Evolutionary conservation across 352 stramenopile species (phyloP).

Genomic region (Pythium pectinolyticum): DNA sequence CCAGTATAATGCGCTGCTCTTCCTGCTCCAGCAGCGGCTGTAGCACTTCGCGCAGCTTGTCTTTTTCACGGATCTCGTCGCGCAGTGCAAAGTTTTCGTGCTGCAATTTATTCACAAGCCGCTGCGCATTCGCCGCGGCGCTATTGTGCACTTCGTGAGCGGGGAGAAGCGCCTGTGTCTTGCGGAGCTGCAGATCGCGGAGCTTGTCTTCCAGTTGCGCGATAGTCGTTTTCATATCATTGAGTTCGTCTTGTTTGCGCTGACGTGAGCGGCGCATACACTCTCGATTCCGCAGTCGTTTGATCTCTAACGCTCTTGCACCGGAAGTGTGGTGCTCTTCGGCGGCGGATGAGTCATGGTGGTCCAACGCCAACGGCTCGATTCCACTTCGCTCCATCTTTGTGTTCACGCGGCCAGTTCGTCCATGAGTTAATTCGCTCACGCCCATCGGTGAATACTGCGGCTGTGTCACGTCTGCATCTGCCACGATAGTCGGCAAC

Average conservation of each 20-base stretch:
- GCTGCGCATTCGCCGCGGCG: background rate
- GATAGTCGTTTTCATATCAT: conserved; percentile 23
- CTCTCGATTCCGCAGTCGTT: conserved; percentile 30
- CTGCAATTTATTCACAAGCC: conserved; percentile 10
- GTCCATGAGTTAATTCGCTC: too few relatives aligned
- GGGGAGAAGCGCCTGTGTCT: background rate
- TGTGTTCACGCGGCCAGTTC: too few relatives aligned
- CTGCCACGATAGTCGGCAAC: too few relatives aligned
- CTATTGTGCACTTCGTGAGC: background rate
- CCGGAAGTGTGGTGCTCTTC: too few relatives aligned
- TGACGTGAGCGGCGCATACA: conserved; percentile 21
- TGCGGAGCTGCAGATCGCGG: conserved; percentile 15
- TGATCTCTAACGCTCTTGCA: conserved; percentile 26
- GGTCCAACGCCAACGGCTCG: too few relatives aligned
- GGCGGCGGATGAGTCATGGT: too few relatives aligned
- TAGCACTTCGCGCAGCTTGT: conserved; percentile 17
- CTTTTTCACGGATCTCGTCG: conserved; percentile 20
- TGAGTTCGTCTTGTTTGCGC: conserved; percentile 25
- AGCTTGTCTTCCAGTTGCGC: conserved; percentile 19
- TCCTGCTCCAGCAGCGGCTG: conserved; percentile 28
- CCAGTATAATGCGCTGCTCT: conserved; percentile 23
- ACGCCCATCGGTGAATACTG: too few relatives aligned
- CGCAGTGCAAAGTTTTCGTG: conserved; percentile 21
- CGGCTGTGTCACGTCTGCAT: too few relatives aligned
- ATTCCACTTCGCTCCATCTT: too few relatives aligned